Conservation (phyloP, 2,329 filamentous ascomycete genomes). For the Coniochaeta sp. region DNA sequence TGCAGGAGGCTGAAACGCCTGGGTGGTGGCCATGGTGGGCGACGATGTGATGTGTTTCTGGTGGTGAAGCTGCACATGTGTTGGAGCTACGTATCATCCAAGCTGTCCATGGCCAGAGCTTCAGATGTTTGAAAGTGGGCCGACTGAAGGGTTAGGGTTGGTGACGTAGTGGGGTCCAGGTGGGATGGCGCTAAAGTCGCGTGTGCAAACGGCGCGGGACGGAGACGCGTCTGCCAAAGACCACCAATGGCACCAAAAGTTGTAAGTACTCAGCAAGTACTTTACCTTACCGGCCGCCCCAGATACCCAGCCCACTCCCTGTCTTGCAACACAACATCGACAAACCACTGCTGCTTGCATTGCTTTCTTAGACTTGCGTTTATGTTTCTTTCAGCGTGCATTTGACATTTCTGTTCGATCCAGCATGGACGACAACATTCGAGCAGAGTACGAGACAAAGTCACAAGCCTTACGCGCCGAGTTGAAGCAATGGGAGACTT, state of each 20-base stretch:
- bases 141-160: not conserved
- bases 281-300: too few relatives aligned
- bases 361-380: not conserved
- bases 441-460: constrained; percentile 38
- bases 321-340: not conserved
- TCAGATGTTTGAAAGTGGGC: not conserved
- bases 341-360: not conserved
- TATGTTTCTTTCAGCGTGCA: not conserved
- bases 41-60: too few relatives aligned
- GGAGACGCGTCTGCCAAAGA: not conserved
- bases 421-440: constrained; percentile 40
- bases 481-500: constrained; percentile 67
- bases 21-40: not conserved
- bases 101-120: not conserved
- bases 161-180: not conserved
- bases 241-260: too few relatives aligned
- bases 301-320: not conserved
- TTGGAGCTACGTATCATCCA: not conserved
- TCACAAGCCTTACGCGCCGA: constrained; percentile 55
- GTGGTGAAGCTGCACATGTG: not conserved
- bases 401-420: not conserved
- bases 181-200: not conserved
- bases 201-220: not conserved
- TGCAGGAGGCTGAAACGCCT: not conserved
- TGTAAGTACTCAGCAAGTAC: too few relatives aligned